Evolutionary conservation across 805 yeast species (phyloP), one percentile per base, ranked within the genome.

Genomic region (Candida ficus): DNA sequence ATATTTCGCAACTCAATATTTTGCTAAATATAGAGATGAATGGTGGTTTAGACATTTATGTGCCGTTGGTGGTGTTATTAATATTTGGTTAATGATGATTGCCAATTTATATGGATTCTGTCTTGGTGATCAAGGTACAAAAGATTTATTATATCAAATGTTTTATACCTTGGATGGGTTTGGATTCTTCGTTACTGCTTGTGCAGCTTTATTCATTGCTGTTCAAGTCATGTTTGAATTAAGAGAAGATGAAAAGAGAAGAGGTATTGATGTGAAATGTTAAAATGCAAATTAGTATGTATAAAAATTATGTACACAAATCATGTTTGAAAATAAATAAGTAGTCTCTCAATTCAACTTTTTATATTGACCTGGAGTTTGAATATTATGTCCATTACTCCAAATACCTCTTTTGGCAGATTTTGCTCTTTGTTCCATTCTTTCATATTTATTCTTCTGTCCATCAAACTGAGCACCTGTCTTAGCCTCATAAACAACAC

Each of bases 81-180:
- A 93, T 60, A 83, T 93, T 42, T 91, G 96, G 96, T 75, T 91
- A 83, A 91, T 93, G 99, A 89, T 93, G 89, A 73, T 89, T 48
- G 98, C 98, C 13, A 93, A 93, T 54, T 64, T 95, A 39, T 88
- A 84, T 56, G 99, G 99, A 0, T 93, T 93, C 62, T 93, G 97
- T 53, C 70, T 93, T 26, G 98, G 97, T 8, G 69, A 80, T 22
- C 96, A 88, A 44, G 99, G 99, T 2, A 79, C 90, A 21, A 49
- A 70, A 21, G 67, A 71, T 31, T 70, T 91, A 48, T 64, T 91
- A 18, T 55, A 60, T 17, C 90, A 81, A 39, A 80, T 91, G 76
- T 76, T 89, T 52, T 68, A 75, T 20, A 88, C 98, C 0, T 60
- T 67, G 14, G 67, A 71, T 9, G 98, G 98, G 0, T 57, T 84